These are phyloP conservation scores for Aspergillus sergii DNA, from an alignment of 2,329 filamentous ascomycete species.

Conservation along the genomic window DNA sequence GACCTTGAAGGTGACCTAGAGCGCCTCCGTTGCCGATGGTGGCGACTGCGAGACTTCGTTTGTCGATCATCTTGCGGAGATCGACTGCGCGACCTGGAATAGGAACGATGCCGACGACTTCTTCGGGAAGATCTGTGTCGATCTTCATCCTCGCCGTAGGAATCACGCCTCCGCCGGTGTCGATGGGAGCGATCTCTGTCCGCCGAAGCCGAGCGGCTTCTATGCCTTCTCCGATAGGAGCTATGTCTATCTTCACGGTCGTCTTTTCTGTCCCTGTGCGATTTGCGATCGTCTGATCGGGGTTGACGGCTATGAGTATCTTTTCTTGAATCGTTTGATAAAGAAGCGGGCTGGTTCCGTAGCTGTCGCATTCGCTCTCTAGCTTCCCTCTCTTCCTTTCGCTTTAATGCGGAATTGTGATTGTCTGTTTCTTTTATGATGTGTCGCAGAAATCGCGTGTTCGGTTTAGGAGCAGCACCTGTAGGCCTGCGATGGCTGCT, in stretches of 20 bases:
- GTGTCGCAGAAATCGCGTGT: slow-evolving; percentile 84
- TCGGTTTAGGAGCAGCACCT: slow-evolving; percentile 77
- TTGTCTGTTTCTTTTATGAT: slow-evolving; percentile 85
- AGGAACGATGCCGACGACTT: slow-evolving; percentile 20
- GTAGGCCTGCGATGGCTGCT: slow-evolving; percentile 53
- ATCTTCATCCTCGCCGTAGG: slow-evolving; percentile 21
- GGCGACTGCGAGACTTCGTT: slow-evolving; percentile 16
- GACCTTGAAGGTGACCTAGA: slow-evolving; percentile 24
- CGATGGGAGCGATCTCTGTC: slow-evolving; percentile 28
- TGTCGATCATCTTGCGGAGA: slow-evolving; percentile 20
- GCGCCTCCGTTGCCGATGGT: slow-evolving; percentile 18
- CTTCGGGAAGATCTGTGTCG: slow-evolving; percentile 20
- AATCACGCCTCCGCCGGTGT: slow-evolving; percentile 26
- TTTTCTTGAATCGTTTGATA: slow-evolving; percentile 39
- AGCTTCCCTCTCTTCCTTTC: slow-evolving; percentile 81
- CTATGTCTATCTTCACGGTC: slow-evolving; percentile 26
- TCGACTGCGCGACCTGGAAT: slow-evolving; percentile 26
- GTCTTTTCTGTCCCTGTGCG: slow-evolving; percentile 25
- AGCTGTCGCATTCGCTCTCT: slow-evolving; percentile 68
- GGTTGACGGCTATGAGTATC: slow-evolving; percentile 18
- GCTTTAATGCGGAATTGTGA: slow-evolving; percentile 85
- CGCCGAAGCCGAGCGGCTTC: slow-evolving; percentile 29
- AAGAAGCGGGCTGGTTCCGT: slow-evolving; percentile 38
- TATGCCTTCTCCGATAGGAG: slow-evolving; percentile 31
- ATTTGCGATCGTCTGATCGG: slow-evolving; percentile 21